Base-by-base conservation (phyloP, 2,329 filamentous ascomycete species). In the Hirsutella thompsonii region DNA sequence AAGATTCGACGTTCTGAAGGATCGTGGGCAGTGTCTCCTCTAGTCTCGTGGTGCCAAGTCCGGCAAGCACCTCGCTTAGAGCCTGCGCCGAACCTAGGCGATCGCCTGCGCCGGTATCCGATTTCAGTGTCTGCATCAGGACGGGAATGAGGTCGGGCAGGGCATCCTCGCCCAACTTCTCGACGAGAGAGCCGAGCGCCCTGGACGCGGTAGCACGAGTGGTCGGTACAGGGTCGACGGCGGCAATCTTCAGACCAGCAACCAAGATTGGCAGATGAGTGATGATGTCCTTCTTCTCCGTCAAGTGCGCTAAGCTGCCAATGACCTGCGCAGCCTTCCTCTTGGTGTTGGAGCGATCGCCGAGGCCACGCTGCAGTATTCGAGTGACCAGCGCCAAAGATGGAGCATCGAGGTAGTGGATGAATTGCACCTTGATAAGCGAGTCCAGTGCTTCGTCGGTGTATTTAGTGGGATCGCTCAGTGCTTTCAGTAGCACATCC, bases 1-100 rank as follows among this genome's bases (percentile, higher is more conserved):
- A 78, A 53, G 90, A 96, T 51, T 87, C 81, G 49, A 94, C 90
- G 55, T 98, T 98, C 55, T 96, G 90, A 33, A 98, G 66, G 52
- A 98, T 94, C 11, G 90, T 95, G 32, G 92, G 93, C 36, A 98
- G 69, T 5, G 89, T 96, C 63, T 98, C 93, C 61, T 98, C 92
- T 50, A 98, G 68, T 50, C 92, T 83, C 39, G 83, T 76, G 1
- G 92, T 98, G 49, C 93, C 92, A 53, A 98, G 70, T 48, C 92
- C 93, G 37, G 92, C 92, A 50, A 98, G 80, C 20, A 98, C 92
- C 66, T 98, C 92, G 58, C 84, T 89, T 48, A 98, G 81, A 38
- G 92, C 92, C 65, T 98, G 92, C 16, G 92, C 92, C 42, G 92
- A 96, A 55, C 92, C 92, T 52, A 98, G 74, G 58, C 93, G 79